Evolutionary conservation across 2,329 filamentous ascomycete genomes (phyloP), one percentile per base, ranked within the genome.

Genomic region (Monosporascus cannonballus): DNA sequence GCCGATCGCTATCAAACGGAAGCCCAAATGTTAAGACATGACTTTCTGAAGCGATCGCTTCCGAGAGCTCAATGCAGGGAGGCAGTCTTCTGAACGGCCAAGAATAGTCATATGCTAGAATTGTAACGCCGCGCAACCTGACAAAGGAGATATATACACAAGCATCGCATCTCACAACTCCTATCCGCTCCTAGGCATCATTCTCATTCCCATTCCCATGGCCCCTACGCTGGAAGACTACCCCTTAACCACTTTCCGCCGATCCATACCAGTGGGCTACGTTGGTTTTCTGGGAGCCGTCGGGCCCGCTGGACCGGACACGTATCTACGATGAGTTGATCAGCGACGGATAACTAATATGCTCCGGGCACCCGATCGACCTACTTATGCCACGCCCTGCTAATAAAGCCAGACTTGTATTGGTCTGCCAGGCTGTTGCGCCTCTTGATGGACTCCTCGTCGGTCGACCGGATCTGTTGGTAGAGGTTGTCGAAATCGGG

Each of bases 341-440:
- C 42, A 27, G 11, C n/a, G n/a, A 27, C 41, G 5, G 17, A 20
- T n/a, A 15, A 17, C 14, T 20, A 7, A 44, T 6, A 46, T 15
- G 7, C 14, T 17, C 22, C 14, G 4, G 14, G 3, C 9, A 24
- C 14, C 20, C n/a, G 25, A 2, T 24, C 39, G 41, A 4, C n/a
- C 3, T 44, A 58, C 56, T 41, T 54, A 22, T 36, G 36, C 56
- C 56, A 58, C 54, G 51, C 50, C 14, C 38, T 41, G 27, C 51
- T 47, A 17, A 52, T n/a, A 34, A 53, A 56, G 1, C 54, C 53
- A 1, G 48, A 27, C 5, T 46, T 52, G 18, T 54, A 54, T 22
- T 58, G 56, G 3, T 56, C 54, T 11, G 51, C 24, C 24, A 57
- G 47, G 30, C 56, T 57, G n/a, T 52, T 18, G 4, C 54, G 56